A percentile compares a stretch with the other conserved stretches of the same genome.
Conservation (phyloP, 331 rosid genomes). For the Quercus phellos region DNA sequence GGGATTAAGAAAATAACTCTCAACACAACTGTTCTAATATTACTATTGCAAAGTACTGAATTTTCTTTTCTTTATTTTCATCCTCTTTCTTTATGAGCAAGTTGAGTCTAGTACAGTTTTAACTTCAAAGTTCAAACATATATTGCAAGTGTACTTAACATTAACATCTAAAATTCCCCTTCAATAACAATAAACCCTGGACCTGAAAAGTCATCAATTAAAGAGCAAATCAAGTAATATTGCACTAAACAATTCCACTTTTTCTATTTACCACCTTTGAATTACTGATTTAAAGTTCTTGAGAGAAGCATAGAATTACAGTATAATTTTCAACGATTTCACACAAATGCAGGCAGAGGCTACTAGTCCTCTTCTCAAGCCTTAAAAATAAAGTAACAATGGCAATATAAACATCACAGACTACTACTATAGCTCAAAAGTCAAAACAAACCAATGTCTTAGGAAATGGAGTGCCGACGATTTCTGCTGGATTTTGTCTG, state of each 20-base stretch:
- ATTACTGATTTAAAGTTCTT: constrained; percentile 19
- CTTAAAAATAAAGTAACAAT: constrained; percentile 17
- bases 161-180: not conserved
- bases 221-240: constrained; percentile 7
- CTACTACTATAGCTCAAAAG: not conserved
- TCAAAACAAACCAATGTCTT: constrained; percentile 20
- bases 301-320: constrained; percentile 17
- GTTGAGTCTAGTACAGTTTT: not conserved
- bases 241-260: constrained; percentile 17
- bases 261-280: constrained; percentile 22
- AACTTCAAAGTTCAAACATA: not conserved
- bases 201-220: not conserved
- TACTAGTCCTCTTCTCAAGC: constrained; percentile 24
- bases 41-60: not conserved
- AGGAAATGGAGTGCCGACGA: constrained; percentile 87
- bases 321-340: constrained; percentile 30
- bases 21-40: too few relatives aligned
- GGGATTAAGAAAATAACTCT: too few relatives aligned
- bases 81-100: not conserved
- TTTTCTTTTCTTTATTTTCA: not conserved
- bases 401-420: constrained; percentile 16
- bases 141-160: not conserved
- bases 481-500: constrained; percentile 53
- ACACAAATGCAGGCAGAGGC: constrained; percentile 20
- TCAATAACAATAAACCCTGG: not conserved